These are phyloP conservation scores for Dactylorhiza incarnata DNA, from an alignment of 106 monocot genomes.

Conservation along the genomic window DNA sequence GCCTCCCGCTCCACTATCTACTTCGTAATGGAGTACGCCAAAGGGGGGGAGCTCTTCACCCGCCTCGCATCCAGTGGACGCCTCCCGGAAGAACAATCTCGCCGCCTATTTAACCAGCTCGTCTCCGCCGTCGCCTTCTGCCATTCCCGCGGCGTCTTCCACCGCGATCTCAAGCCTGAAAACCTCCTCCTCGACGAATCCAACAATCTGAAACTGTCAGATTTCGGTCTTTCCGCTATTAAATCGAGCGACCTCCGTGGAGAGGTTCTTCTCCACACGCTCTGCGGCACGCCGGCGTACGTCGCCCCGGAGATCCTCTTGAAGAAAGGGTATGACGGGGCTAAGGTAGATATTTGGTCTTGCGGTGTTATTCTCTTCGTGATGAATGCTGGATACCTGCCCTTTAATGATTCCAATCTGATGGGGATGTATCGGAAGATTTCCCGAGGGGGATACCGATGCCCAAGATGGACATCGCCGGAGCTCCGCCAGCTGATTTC, in stretches of 20 bases:
- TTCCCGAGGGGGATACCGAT: conserved; percentile 19
- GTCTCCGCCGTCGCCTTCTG: conserved; percentile 16
- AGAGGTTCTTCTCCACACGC: conserved; percentile 6
- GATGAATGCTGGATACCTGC: conserved; percentile 4
- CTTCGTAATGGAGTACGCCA: conserved; percentile 30
- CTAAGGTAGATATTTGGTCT: background rate
- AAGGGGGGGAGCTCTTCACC: conserved; percentile 27
- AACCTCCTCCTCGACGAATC: conserved; percentile 11
- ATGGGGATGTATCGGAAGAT: conserved; percentile 25
- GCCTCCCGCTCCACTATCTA: conserved; percentile 29
- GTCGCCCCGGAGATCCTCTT: conserved; percentile 12
- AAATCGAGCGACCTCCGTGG: background rate
- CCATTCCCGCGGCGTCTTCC: conserved; percentile 13
- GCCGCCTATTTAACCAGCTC: conserved; percentile 28
- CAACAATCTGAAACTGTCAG: conserved; percentile 10
- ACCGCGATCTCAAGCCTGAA: conserved; percentile 16
- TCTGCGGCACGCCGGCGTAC: conserved; percentile 17
- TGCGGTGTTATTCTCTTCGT: conserved; percentile 13
- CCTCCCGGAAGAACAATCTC: conserved; percentile 17
- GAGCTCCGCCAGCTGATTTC: conserved; percentile 19
- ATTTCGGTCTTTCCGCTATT: conserved; percentile 12
- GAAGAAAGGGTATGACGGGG: background rate
- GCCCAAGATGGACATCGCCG: conserved; percentile 31
- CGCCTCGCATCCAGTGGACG: conserved; percentile 11
- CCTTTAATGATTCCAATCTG: conserved; percentile 25